Conservation (phyloP, 257 asterid genomes). For the Mentha longifolia region DNA sequence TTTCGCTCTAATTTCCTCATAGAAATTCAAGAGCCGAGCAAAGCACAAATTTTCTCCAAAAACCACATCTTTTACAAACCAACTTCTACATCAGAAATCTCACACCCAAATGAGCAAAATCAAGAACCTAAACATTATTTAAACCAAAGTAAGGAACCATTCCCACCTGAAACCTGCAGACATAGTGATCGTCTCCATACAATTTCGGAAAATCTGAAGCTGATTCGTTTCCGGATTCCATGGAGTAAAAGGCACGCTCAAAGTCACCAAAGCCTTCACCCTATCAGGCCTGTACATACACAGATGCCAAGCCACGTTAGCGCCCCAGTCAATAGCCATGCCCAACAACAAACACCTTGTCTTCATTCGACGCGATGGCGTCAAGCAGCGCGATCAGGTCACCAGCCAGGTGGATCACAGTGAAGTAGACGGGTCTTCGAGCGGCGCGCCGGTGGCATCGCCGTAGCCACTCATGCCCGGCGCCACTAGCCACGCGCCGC, state of each 20-base stretch:
- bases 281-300: conserved; percentile 69
- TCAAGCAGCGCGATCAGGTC: conserved; percentile 63
- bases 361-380: conserved; percentile 52
- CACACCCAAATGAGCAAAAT: conserved; percentile 5
- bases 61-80: neutral
- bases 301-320: conserved; percentile 63
- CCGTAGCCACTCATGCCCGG: conserved; percentile 83
- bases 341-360: conserved; percentile 75
- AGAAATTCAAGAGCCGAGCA: neutral
- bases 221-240: conserved; percentile 42
- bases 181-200: conserved; percentile 67
- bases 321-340: conserved; percentile 98
- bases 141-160: neutral
- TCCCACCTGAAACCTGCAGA: conserved; percentile 76
- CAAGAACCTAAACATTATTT: neutral
- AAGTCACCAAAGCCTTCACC: conserved; percentile 60
- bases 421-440: conserved; percentile 61
- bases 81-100: neutral
- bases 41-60: neutral
- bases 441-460: conserved; percentile 71
- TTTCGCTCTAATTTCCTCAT: neutral
- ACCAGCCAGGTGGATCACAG: conserved; percentile 57
- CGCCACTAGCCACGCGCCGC: conserved; percentile 75
- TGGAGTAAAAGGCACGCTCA: conserved; percentile 59
- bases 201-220: conserved; percentile 33